Evolutionary conservation across 2,329 filamentous ascomycete species (phyloP).

Genomic region (Colletotrichum plurivorum): DNA sequence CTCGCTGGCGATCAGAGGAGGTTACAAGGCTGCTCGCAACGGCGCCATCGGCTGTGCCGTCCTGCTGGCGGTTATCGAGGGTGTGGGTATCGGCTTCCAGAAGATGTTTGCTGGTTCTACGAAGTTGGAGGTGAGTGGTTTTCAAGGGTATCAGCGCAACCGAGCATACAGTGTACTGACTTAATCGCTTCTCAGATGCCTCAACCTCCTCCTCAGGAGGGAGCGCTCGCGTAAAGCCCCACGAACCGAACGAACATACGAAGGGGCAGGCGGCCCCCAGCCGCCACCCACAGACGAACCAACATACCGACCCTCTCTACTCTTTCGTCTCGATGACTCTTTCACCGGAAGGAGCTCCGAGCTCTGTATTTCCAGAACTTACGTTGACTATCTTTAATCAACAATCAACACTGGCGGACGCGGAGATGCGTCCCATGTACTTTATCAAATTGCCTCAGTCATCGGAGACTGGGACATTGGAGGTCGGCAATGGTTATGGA

Average conservation of each 20-base stretch:
- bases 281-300: slow-evolving; percentile 4
- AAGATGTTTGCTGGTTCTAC: slow-evolving; percentile 94
- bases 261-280: slow-evolving; percentile 15
- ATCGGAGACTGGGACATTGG: neutral
- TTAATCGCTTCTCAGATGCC: slow-evolving; percentile 43
- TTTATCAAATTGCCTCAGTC: slow-evolving; percentile 30
- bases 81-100: slow-evolving; percentile 95
- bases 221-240: slow-evolving; percentile 48
- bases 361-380: slow-evolving; percentile 22
- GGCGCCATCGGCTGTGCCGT: slow-evolving; percentile 97
- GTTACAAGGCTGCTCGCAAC: slow-evolving; percentile 80
- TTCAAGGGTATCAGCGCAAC: neutral
- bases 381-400: slow-evolving; percentile 26
- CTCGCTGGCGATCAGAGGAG: slow-evolving; percentile 56
- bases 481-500: neutral
- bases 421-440: slow-evolving; percentile 39
- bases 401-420: slow-evolving; percentile 18
- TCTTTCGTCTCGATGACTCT: slow-evolving; percentile 17
- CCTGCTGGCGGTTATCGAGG: slow-evolving; percentile 86
- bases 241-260: neutral
- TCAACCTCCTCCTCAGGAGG: slow-evolving; percentile 49
- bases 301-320: slow-evolving; percentile 36
- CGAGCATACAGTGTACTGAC: slow-evolving; percentile 31
- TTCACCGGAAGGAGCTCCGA: slow-evolving; percentile 2
- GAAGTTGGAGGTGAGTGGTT: slow-evolving; percentile 77